These are phyloP conservation scores for Cucumis hystrix DNA, from an alignment of 306 rosid genomes.

Conservation along the genomic window DNA sequence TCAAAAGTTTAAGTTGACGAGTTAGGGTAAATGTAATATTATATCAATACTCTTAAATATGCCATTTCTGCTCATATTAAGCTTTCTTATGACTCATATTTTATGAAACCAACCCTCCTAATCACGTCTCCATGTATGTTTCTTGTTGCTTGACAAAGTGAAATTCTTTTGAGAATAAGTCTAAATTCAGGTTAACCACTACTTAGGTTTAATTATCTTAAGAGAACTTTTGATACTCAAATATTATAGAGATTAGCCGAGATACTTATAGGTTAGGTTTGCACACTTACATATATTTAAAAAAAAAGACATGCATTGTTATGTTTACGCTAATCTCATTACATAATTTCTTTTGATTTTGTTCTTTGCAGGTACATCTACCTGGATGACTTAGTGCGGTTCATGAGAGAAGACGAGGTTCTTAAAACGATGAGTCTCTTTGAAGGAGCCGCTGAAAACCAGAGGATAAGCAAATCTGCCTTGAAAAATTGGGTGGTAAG, in stretches of 20 bases:
- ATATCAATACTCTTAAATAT: too few relatives aligned
- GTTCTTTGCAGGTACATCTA: constrained; percentile 34
- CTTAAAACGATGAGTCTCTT: constrained; percentile 51
- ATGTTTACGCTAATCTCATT: neutral
- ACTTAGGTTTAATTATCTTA: too few relatives aligned
- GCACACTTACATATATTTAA: too few relatives aligned
- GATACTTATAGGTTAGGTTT: too few relatives aligned
- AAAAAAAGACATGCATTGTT: neutral
- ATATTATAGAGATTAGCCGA: too few relatives aligned
- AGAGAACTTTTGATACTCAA: too few relatives aligned
- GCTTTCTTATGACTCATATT: neutral
- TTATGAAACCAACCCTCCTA: neutral
- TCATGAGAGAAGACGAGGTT: constrained; percentile 76
- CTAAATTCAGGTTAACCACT: too few relatives aligned
- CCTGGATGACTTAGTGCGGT: constrained; percentile 57
- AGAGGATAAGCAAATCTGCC: constrained; percentile 53
- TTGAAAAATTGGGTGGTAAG: constrained; percentile 95
- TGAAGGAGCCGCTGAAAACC: constrained; percentile 55
- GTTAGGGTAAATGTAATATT: too few relatives aligned
- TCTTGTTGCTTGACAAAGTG: neutral
- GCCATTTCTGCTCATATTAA: neutral
- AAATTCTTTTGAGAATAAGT: neutral
- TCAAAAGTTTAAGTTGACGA: too few relatives aligned
- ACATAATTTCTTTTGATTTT: neutral
- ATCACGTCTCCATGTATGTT: neutral